phyloP scores from a whole-genome alignment of 257 asterid genomes.

The Dorcoceras hygrometricum region DNA sequence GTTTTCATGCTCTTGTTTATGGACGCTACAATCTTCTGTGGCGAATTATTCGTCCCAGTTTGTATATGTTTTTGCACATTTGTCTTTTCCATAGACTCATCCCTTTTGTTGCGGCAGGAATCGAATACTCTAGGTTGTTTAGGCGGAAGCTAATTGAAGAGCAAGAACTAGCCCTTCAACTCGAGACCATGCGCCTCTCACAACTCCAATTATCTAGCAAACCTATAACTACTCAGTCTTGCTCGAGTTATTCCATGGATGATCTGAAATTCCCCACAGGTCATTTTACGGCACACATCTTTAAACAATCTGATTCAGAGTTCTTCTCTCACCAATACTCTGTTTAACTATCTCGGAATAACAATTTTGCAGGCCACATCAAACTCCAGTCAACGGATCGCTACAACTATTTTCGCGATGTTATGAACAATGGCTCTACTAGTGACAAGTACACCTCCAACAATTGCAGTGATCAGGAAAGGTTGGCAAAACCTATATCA shows the following conservation, averaged over 20 bases:
- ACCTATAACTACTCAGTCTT: constrained; percentile 33
- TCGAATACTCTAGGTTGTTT: constrained; percentile 43
- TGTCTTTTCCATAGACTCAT: neutral
- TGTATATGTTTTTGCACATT: neutral
- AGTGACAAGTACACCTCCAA: constrained; percentile 37
- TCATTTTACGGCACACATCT: constrained; percentile 11
- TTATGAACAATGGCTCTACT: constrained; percentile 38
- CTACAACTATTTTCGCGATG: constrained; percentile 36
- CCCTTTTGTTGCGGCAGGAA: constrained; percentile 35
- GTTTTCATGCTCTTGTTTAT: neutral
- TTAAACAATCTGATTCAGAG: neutral
- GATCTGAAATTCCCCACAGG: constrained; percentile 51
- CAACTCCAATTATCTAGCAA: constrained; percentile 49
- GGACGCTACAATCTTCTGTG: neutral
- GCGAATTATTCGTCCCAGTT: neutral
- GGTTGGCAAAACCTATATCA: constrained; percentile 33
- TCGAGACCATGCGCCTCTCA: constrained; percentile 52
- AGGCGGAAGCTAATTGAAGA: constrained; percentile 53
- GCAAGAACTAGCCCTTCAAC: constrained; percentile 46
- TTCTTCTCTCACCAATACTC: neutral
- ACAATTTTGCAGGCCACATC: constrained; percentile 37
- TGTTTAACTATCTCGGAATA: neutral
- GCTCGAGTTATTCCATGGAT: constrained; percentile 44
- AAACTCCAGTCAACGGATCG: constrained; percentile 48
- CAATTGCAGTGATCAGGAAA: constrained; percentile 53